phyloP scores from a whole-genome alignment of 2,329 filamentous ascomycete genomes.

The Botrytis pseudocinerea region DNA sequence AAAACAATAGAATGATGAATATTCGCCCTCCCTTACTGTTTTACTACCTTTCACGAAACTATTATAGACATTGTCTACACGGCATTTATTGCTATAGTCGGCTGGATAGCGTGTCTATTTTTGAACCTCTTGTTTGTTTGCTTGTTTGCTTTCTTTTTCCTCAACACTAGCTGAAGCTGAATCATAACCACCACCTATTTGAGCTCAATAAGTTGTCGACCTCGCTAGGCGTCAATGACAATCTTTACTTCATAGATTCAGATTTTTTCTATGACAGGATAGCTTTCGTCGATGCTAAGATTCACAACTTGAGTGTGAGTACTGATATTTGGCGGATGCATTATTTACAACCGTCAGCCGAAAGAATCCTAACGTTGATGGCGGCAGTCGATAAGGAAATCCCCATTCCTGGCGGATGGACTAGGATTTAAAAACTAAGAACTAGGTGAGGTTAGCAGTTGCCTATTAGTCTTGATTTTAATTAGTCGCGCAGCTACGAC shows the following conservation, averaged over 20 bases:
- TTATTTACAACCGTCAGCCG: neutral
- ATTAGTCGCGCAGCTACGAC: neutral
- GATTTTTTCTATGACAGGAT: neutral
- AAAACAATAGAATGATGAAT: neutral
- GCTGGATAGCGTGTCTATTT: neutral
- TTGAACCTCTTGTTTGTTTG: neutral
- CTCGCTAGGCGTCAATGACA: neutral
- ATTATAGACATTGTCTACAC: too few relatives aligned
- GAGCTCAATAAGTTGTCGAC: neutral
- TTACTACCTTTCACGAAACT: neutral
- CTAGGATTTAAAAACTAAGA: neutral
- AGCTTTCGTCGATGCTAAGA: neutral
- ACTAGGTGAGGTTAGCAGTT: neutral
- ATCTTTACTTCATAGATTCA: neutral
- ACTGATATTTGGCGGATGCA: neutral
- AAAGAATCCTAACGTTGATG: neutral
- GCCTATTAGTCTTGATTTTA: neutral
- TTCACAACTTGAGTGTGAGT: neutral
- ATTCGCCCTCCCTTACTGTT: neutral
- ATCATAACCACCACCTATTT: neutral
- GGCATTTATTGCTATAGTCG: neutral
- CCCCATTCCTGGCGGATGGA: neutral
- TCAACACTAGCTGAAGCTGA: neutral
- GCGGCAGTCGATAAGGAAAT: neutral
- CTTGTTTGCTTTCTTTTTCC: neutral